Conservation (phyloP, 805 yeast genomes). For the Ogataea neopini region DNA sequence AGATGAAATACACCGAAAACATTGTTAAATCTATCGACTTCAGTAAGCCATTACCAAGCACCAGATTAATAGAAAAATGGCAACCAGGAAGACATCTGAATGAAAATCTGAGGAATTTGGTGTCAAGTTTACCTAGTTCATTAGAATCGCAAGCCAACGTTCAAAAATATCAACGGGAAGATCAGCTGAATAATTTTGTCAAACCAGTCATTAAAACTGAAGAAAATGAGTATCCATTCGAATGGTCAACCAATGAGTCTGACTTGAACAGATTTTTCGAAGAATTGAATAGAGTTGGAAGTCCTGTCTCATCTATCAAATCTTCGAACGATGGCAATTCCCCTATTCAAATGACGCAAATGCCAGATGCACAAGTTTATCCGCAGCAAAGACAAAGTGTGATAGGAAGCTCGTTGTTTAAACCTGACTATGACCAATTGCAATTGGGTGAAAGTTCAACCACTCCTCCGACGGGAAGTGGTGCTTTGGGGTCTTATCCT, state of each 20-base stretch:
- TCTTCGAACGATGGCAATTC: constrained; percentile 24
- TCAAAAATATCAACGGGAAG: constrained; percentile 5
- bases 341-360: constrained; percentile 15
- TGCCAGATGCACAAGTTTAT: background rate
- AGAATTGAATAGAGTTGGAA: constrained; percentile 41
- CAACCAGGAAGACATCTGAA: constrained; percentile 40
- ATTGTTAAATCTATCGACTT: constrained; percentile 29
- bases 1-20: constrained; percentile 48
- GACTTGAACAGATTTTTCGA: constrained; percentile 49
- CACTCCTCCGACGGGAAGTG: constrained; percentile 2
- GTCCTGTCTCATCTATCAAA: constrained; percentile 28
- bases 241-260: constrained; percentile 39
- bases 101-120: constrained; percentile 41
- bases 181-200: background rate
- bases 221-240: constrained; percentile 24
- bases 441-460: background rate
- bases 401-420: background rate
- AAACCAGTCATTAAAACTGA: background rate
- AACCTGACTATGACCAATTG: background rate
- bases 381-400: background rate
- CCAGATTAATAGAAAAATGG: constrained; percentile 29
- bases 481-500: background rate
- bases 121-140: constrained; percentile 36
- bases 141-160: constrained; percentile 16
- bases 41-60: constrained; percentile 30